A percentile compares a stretch with the other conserved stretches of the same genome.
These are phyloP conservation scores for Solanum arcanum DNA, from an alignment of 257 asterid species.

Conservation along the genomic window DNA sequence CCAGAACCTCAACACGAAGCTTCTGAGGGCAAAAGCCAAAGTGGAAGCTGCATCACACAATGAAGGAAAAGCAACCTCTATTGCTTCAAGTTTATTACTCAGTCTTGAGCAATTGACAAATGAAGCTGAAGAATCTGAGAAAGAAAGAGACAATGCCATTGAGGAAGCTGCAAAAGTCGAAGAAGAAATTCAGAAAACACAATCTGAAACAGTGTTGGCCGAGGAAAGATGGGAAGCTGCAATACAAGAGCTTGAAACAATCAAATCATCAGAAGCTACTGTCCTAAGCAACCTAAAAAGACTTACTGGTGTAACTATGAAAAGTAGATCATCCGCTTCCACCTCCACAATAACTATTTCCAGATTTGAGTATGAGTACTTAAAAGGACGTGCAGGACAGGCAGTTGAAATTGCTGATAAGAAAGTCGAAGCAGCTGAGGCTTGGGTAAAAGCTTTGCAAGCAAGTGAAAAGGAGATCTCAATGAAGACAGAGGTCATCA, in stretches of 20 bases:
- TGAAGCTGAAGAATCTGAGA: conserved; percentile 42
- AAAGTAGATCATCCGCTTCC: conserved; percentile 45
- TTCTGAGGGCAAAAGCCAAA: conserved; percentile 49
- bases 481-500: conserved; percentile 35
- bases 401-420: conserved; percentile 73
- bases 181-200: conserved; percentile 42
- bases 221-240: conserved; percentile 58
- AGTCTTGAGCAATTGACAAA: conserved; percentile 42
- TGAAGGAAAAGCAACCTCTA: conserved; percentile 44
- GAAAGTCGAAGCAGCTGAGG: conserved; percentile 79
- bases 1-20: conserved; percentile 57
- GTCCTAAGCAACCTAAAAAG: conserved; percentile 56
- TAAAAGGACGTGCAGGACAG: conserved; percentile 51
- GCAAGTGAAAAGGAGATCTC: conserved; percentile 68
- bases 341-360: conserved; percentile 49
- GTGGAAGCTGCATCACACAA: conserved; percentile 51
- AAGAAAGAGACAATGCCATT: conserved; percentile 21
- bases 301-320: conserved; percentile 33
- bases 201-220: conserved; percentile 38
- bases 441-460: conserved; percentile 82
- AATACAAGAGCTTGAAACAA: conserved; percentile 41
- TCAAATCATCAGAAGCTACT: conserved; percentile 49
- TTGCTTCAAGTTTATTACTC: conserved; percentile 32
- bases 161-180: conserved; percentile 37
- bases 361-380: conserved; percentile 68